Evolutionary conservation across 1,139 yeast species (phyloP).

Genomic region (Yamadazyma diddensiae): DNA sequence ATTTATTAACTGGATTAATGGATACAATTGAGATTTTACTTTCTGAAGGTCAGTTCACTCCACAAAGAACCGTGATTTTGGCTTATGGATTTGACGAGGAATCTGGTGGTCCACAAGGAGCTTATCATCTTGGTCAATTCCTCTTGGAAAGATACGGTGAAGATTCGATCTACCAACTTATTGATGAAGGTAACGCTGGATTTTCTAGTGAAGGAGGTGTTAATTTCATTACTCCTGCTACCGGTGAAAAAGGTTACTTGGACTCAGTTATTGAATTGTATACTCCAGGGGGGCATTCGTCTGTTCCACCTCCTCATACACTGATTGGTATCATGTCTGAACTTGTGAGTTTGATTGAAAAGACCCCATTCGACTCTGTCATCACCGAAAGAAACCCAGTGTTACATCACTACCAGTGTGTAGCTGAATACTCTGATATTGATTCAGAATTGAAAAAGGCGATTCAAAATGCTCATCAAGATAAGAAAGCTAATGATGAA

Average conservation of each 20-base stretch:
- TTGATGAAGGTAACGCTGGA: constrained; percentile 45
- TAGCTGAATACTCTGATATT: constrained; percentile 38
- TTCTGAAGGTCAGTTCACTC: constrained; percentile 30
- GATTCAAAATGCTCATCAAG: constrained; percentile 40
- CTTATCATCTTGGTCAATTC: constrained; percentile 26
- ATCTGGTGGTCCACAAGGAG: constrained; percentile 38
- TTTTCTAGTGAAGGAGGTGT: constrained; percentile 23
- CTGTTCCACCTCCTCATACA: constrained; percentile 48
- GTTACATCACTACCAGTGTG: constrained; percentile 38
- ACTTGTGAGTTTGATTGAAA: constrained; percentile 37
- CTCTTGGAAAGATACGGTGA: constrained; percentile 35
- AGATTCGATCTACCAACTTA: constrained; percentile 38
- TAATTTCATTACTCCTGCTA: constrained; percentile 53
- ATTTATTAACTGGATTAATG: constrained; percentile 37
- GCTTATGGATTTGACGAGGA: constrained; percentile 53
- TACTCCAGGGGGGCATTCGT: constrained; percentile 51
- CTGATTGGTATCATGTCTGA: constrained; percentile 44
- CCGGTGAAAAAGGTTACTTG: constrained; percentile 47
- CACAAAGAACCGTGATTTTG: constrained; percentile 40
- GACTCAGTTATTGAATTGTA: constrained; percentile 35
- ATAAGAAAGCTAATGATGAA: constrained; percentile 35
- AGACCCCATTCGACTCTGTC: constrained; percentile 29
- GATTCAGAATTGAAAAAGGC: constrained; percentile 28
- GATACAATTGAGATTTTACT: constrained; percentile 42
- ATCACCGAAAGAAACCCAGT: constrained; percentile 41